Base-by-base conservation (phyloP, 2,329 filamentous ascomycete species). In the Sphaerulina musiva region DNA sequence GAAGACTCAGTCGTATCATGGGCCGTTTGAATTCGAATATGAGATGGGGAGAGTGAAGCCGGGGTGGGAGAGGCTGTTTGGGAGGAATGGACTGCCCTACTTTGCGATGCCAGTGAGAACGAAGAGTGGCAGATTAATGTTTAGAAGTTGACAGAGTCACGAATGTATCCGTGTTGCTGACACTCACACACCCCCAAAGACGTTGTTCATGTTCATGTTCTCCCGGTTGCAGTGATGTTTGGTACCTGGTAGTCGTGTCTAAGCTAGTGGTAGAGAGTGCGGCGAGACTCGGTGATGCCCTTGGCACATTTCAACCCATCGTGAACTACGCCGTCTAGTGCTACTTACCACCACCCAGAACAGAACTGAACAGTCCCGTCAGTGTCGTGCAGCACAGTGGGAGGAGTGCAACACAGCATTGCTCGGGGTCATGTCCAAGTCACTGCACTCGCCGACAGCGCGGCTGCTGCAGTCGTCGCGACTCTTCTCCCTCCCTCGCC, bases 401-500 rank as follows among this genome's bases (percentile, higher is more conserved):
- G 34, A 11, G 12, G 32, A 36, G 32, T 36, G 38, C 39, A 43
- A 20, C 20, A 20, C 20, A 17, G 14, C 14, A 17, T 40, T 29
- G 6, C n/a, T 42, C 47, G 23, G 47, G 31, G 46, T 45, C 48
- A 71, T 71, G 69, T 71, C 69, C 23, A 70, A 70, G 56, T 65
- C 68, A 38, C 69, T 72, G 52, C 62, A 62, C 58, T 85, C 82
- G 57, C 82, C 82, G 34, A 80, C 82, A 50, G 80, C 81, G 51
- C 79, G 79, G 59, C 80, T 97, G 62, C 80, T 97, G 67, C 85
- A 92, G 70, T 82, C 84, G 56, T 97, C 92, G 55, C 87, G 92
- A 62, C 80, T 97, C 64, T 97, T 97, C 74, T 86, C 91, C 23
- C 78, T 97, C 53, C 91, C 92, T 11, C 79, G 82, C 55, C 82